These are phyloP conservation scores for Pythium volutum DNA, from an alignment of 352 stramenopile species.

Conservation along the genomic window DNA sequence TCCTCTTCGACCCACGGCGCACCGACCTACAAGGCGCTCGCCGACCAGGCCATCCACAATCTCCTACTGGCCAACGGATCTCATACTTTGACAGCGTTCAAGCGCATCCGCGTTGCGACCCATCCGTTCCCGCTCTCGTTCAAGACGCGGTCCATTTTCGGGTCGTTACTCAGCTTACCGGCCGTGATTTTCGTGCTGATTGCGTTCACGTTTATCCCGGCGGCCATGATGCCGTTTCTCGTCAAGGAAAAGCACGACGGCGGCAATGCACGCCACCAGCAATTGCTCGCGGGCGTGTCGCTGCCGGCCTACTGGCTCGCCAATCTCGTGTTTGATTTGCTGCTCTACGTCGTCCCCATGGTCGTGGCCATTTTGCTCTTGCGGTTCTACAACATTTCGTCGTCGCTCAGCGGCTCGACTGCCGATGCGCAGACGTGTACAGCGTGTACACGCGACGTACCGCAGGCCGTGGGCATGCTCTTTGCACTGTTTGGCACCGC, in stretches of 20 bases:
- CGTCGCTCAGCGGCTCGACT: constrained; percentile 38
- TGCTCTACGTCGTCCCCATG: constrained; percentile 89
- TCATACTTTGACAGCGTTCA: not conserved
- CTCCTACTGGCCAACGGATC: constrained; percentile 31
- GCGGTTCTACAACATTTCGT: constrained; percentile 44
- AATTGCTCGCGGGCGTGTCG: constrained; percentile 93
- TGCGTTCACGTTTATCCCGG: constrained; percentile 92
- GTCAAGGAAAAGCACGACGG: constrained; percentile 93
- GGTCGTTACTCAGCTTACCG: constrained; percentile 64
- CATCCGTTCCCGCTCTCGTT: constrained; percentile 61
- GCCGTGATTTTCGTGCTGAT: constrained; percentile 88
- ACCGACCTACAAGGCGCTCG: constrained; percentile 53
- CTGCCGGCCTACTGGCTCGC: constrained; percentile 95
- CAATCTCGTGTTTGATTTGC: constrained; percentile 92
- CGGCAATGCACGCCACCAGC: constrained; percentile 95
- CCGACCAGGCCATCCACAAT: constrained; percentile 56
- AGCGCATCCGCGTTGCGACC: constrained; percentile 37
- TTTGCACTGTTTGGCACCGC: constrained; percentile 64
- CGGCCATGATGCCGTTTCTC: constrained; percentile 93
- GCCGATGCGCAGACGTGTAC: constrained; percentile 27
- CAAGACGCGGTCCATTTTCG: constrained; percentile 53
- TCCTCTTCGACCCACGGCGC: constrained; percentile 42
- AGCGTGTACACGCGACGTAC: constrained; percentile 38
- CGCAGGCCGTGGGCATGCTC: constrained; percentile 43
- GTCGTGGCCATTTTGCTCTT: constrained; percentile 46